phyloP scores from a whole-genome alignment of 805 yeast genomes.

The Maudiozyma serrabonitensis region DNA sequence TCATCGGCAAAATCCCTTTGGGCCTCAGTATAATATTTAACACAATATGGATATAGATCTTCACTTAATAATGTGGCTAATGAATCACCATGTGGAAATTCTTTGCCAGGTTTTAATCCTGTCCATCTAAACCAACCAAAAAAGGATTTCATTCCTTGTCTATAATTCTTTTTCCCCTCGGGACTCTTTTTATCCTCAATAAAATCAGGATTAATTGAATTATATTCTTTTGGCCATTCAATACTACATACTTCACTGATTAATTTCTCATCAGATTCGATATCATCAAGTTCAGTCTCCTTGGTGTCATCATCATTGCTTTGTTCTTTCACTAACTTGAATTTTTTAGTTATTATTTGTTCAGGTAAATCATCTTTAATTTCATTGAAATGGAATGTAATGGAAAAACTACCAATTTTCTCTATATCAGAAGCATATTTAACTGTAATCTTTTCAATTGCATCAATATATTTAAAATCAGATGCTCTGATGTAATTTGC shows the following conservation, averaged over 20 bases:
- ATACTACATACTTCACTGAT: slow-evolving; percentile 46
- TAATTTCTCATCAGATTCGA: slow-evolving; percentile 41
- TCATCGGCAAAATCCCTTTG: slow-evolving; percentile 54
- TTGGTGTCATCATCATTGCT: not conserved
- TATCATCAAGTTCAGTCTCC: slow-evolving; percentile 28
- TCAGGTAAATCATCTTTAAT: slow-evolving; percentile 40
- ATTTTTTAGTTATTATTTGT: slow-evolving; percentile 53
- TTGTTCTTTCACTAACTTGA: slow-evolving; percentile 31
- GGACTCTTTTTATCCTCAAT: slow-evolving; percentile 38
- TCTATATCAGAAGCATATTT: slow-evolving; percentile 32
- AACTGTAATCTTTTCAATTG: slow-evolving; percentile 53
- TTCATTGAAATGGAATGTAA: slow-evolving; percentile 49
- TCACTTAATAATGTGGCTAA: slow-evolving; percentile 64
- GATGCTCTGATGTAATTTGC: slow-evolving; percentile 68
- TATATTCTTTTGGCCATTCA: slow-evolving; percentile 61
- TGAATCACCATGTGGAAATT: slow-evolving; percentile 69
- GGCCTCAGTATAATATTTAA: slow-evolving; percentile 71
- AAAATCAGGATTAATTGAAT: slow-evolving; percentile 43
- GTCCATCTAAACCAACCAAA: slow-evolving; percentile 87
- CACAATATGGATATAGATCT: slow-evolving; percentile 78
- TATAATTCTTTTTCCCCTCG: slow-evolving; percentile 50
- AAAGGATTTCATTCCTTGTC: slow-evolving; percentile 71
- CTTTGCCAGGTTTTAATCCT: slow-evolving; percentile 67
- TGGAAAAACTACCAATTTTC: slow-evolving; percentile 46
- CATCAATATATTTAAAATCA: slow-evolving; percentile 68